phyloP scores from a whole-genome alignment of 2,329 filamentous ascomycete genomes.

The Fusarium lateritium region DNA sequence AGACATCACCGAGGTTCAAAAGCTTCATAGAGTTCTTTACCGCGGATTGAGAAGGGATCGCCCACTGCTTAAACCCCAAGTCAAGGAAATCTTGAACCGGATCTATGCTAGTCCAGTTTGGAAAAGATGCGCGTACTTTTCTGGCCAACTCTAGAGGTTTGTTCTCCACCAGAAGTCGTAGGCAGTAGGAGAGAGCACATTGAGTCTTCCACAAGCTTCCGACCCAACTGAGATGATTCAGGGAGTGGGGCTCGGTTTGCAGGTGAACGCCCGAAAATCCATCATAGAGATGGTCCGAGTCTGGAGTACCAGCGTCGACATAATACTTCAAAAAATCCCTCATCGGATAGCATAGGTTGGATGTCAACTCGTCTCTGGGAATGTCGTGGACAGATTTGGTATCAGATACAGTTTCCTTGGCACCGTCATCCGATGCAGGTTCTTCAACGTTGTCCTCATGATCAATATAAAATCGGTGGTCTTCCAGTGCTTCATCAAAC shows the following conservation, averaged over 20 bases:
- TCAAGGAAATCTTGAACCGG: rapidly evolving
- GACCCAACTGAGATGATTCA: not conserved
- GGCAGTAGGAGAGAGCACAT: not conserved
- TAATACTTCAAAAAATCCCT: too few relatives aligned
- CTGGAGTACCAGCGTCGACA: too few relatives aligned
- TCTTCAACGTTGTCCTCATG: too few relatives aligned
- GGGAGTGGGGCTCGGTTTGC: too few relatives aligned
- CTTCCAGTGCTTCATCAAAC: not conserved
- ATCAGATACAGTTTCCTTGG: too few relatives aligned
- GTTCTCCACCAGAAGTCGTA: not conserved
- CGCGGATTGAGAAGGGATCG: not conserved
- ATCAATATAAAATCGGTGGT: too few relatives aligned
- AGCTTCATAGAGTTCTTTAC: not conserved
- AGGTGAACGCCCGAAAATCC: not conserved
- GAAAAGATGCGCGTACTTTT: rapidly evolving
- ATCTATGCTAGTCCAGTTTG: rapidly evolving
- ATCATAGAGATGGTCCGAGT: not conserved
- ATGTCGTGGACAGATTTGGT: too few relatives aligned
- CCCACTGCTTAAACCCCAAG: not conserved
- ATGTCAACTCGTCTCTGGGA: too few relatives aligned
- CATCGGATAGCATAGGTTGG: too few relatives aligned
- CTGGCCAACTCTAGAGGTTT: not conserved
- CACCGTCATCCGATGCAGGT: too few relatives aligned
- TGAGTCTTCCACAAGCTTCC: not conserved
- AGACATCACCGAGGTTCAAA: not conserved